These are phyloP conservation scores for Debaryomyces fabryi DNA, from an alignment of 1,139 yeast genomes.

Conservation along the genomic window DNA sequence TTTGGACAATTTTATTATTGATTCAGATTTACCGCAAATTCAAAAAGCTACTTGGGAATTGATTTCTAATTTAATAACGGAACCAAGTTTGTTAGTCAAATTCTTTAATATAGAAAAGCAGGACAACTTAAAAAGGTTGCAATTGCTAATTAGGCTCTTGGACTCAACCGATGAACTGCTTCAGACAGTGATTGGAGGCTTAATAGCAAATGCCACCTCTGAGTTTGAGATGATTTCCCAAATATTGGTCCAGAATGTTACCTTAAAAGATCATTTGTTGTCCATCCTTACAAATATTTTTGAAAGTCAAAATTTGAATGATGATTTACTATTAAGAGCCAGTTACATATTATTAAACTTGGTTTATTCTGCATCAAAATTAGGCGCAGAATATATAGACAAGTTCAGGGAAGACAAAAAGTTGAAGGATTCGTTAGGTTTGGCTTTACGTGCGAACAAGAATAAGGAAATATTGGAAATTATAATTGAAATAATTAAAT, in stretches of 20 bases:
- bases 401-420: slow-evolving; percentile 16
- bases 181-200: slow-evolving; percentile 47
- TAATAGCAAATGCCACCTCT: slow-evolving; percentile 53
- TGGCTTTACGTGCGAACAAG: slow-evolving; percentile 17
- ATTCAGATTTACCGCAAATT: slow-evolving; percentile 36
- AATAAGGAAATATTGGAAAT: slow-evolving; percentile 22
- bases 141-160: slow-evolving; percentile 41
- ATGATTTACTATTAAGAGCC: slow-evolving; percentile 39
- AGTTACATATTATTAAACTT: slow-evolving; percentile 37
- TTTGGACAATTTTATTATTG: slow-evolving; percentile 40
- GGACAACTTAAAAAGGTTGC: slow-evolving; percentile 35
- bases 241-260: slow-evolving; percentile 28
- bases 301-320: slow-evolving; percentile 27
- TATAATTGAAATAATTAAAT: slow-evolving; percentile 9
- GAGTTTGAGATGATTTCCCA: slow-evolving; percentile 49
- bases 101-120: slow-evolving; percentile 48
- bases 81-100: slow-evolving; percentile 49
- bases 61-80: slow-evolving; percentile 46
- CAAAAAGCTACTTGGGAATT: slow-evolving; percentile 53
- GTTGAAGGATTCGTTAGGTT: slow-evolving; percentile 24
- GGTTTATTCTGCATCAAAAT: slow-evolving; percentile 26
- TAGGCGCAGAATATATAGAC: slow-evolving; percentile 10
- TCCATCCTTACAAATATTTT: slow-evolving; percentile 28
- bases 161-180: slow-evolving; percentile 39
- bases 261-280: slow-evolving; percentile 29